Conservation (phyloP, 2,329 filamentous ascomycete genomes). For the Curvularia lunata region DNA sequence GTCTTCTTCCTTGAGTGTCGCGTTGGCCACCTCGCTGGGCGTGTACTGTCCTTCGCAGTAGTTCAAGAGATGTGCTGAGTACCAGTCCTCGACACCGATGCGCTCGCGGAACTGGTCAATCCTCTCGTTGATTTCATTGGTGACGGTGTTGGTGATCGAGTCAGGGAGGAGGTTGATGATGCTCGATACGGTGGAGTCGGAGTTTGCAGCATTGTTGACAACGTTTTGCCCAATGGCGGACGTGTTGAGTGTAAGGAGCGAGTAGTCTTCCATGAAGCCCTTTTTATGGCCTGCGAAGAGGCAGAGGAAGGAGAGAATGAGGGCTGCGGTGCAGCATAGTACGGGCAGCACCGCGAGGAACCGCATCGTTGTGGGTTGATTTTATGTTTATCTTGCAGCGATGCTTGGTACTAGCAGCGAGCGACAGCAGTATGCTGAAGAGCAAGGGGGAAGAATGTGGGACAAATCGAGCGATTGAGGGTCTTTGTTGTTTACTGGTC, state of each 20-base stretch:
- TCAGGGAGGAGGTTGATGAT: conserved; percentile 47
- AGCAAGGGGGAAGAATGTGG: conserved; percentile 4
- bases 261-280: conserved; percentile 62
- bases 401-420: not conserved
- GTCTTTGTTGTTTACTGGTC: not conserved
- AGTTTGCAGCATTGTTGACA: conserved; percentile 30
- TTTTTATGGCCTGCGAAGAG: conserved; percentile 66
- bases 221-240: conserved; percentile 59
- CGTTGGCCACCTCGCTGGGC: conserved; percentile 52
- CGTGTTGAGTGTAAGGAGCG: conserved; percentile 66
- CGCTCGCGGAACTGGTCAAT: conserved; percentile 56
- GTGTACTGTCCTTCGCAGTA: conserved; percentile 62
- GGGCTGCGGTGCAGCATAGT: conserved; percentile 59
- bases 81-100: conserved; percentile 66
- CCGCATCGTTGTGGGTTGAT: conserved; percentile 48
- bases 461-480: conserved; percentile 10
- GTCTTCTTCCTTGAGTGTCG: conserved; percentile 48
- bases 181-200: conserved; percentile 34
- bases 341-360: conserved; percentile 58
- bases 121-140: conserved; percentile 40
- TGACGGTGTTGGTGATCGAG: conserved; percentile 45
- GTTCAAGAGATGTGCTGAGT: conserved; percentile 65
- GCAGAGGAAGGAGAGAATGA: conserved; percentile 65
- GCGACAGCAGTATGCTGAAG: not conserved
- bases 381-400: conserved; percentile 2